phyloP scores from a whole-genome alignment of 345 rosid genomes.

The Citrus cavaleriei region DNA sequence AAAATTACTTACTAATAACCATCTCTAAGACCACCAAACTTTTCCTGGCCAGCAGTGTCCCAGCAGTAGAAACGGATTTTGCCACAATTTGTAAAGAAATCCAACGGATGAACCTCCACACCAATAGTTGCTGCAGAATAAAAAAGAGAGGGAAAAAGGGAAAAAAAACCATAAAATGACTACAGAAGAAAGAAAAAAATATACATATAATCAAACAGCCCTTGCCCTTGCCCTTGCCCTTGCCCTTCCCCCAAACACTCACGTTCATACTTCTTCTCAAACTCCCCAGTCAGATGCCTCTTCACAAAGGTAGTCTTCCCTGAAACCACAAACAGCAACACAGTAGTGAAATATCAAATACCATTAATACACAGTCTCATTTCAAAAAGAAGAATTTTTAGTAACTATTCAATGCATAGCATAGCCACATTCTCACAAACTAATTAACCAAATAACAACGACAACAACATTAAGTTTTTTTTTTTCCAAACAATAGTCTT shows the following conservation, averaged over 20 bases:
- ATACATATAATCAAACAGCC: not conserved
- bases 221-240: too few species aligned
- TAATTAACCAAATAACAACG: not conserved
- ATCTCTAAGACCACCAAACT: constrained; percentile 93
- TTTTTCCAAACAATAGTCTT: not conserved
- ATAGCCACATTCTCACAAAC: too few species aligned
- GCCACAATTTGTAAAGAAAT: constrained; percentile 90
- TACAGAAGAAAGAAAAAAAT: not conserved
- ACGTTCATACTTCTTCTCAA: constrained; percentile 97
- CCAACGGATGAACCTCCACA: constrained; percentile 94
- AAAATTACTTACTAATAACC: constrained; percentile 77
- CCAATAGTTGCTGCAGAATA: constrained; percentile 72
- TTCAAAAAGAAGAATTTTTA: not conserved
- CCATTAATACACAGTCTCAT: not conserved
- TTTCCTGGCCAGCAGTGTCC: constrained; percentile 99
- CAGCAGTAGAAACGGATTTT: constrained; percentile 91
- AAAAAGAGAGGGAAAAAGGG: too few species aligned
- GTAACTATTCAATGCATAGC: not conserved
- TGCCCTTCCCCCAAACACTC: constrained; percentile 19
- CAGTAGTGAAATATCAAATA: not conserved
- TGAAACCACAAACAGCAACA: not conserved
- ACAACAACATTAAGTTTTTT: not conserved
- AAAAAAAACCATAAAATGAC: not conserved
- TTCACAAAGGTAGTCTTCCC: constrained; percentile 93
- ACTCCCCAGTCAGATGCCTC: constrained; percentile 94